These are phyloP conservation scores for Neonothopanus nambi DNA, from an alignment of 1,284 basidiomycete species.

Conservation along the genomic window DNA sequence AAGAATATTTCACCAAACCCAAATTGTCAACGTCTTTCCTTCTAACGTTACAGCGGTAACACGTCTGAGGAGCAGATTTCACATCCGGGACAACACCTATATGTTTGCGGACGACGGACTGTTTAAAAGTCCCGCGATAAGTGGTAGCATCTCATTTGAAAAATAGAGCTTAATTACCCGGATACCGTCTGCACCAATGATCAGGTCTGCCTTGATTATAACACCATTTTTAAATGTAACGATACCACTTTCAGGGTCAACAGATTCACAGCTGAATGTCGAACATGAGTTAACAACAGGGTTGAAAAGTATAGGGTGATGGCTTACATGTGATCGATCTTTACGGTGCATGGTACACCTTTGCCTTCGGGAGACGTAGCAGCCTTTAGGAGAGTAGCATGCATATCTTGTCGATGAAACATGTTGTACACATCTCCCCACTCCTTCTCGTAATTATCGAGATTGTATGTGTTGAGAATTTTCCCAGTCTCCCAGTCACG, in stretches of 20 bases:
- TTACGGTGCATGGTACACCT: constrained; percentile 28
- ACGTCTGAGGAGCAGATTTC: constrained; percentile 33
- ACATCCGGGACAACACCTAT: constrained; percentile 31
- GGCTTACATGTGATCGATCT: constrained; percentile 35
- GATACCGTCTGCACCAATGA: constrained; percentile 43
- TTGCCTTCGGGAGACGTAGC: constrained; percentile 27
- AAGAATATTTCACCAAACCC: constrained; percentile 31
- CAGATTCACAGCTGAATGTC: constrained; percentile 23
- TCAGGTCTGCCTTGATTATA: constrained; percentile 33
- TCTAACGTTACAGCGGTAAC: constrained; percentile 34
- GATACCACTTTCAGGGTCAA: constrained; percentile 26
- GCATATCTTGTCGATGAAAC: constrained; percentile 35
- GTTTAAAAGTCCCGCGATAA: background rate
- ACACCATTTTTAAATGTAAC: constrained; percentile 35
- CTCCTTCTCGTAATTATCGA: constrained; percentile 31
- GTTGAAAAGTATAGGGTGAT: background rate
- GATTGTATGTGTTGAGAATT: constrained; percentile 31
- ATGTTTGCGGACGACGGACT: constrained; percentile 30
- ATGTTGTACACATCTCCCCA: constrained; percentile 36
- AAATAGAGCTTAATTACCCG: constrained; percentile 24
- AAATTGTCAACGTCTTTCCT: constrained; percentile 29
- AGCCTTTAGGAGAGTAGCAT: constrained; percentile 29
- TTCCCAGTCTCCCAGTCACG: constrained; percentile 30
- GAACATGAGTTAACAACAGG: background rate
- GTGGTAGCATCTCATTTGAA: background rate